These are phyloP conservation scores for Bipolaris gigantea DNA, from an alignment of 2,329 filamentous ascomycete genomes.

Conservation along the genomic window DNA sequence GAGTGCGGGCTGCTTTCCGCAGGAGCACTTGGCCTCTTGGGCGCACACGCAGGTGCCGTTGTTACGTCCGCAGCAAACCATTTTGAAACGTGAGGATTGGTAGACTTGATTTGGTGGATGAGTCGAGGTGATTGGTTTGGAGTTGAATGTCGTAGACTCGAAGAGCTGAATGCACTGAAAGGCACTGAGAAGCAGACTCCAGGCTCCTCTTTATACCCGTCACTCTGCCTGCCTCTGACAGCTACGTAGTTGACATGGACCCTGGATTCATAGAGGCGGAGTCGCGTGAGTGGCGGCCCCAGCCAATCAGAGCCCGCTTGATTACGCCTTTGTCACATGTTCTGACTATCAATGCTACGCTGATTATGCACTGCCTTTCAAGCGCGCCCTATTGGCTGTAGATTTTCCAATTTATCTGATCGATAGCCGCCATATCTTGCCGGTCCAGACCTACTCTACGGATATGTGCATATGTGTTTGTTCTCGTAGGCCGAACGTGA, in stretches of 20 bases:
- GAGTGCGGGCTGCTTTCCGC: slow-evolving; percentile 83
- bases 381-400: slow-evolving; percentile 25
- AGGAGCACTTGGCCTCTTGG: slow-evolving; percentile 73
- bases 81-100: slow-evolving; percentile 30
- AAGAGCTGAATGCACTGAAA: slow-evolving; percentile 8
- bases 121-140: neutral
- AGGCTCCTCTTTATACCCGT: slow-evolving; percentile 26
- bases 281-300: slow-evolving; percentile 24
- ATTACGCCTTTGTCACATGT: slow-evolving; percentile 28
- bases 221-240: slow-evolving; percentile 7
- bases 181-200: slow-evolving; percentile 8
- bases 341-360: slow-evolving; percentile 27
- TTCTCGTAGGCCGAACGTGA: neutral
- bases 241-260: slow-evolving; percentile 20
- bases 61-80: slow-evolving; percentile 63
- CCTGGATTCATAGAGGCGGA: slow-evolving; percentile 15
- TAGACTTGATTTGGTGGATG: slow-evolving; percentile 11
- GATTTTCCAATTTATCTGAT: slow-evolving; percentile 12
- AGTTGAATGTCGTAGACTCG: slow-evolving; percentile 1
- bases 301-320: slow-evolving; percentile 36
- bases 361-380: slow-evolving; percentile 26
- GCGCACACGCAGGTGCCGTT: slow-evolving; percentile 60
- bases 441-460: neutral
- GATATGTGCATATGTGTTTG: neutral
- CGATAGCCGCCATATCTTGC: slow-evolving; percentile 1